Evolutionary conservation across 2,329 filamentous ascomycete species (phyloP), one percentile per base, ranked within the genome.

Genomic region (Hymenoscyphus scutula): DNA sequence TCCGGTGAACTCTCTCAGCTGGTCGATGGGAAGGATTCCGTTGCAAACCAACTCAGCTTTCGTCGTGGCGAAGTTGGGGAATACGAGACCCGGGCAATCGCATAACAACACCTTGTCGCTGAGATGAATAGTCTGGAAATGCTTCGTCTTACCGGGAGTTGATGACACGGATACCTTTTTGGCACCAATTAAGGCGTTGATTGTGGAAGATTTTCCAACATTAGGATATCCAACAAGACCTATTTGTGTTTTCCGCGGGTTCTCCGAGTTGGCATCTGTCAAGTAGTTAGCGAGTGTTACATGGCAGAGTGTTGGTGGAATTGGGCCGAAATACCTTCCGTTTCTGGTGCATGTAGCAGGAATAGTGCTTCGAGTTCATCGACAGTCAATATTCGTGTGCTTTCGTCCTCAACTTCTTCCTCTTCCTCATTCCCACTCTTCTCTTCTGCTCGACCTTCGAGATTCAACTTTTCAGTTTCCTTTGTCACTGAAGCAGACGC

Each of bases 121-220:
- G 34, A 99, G 85, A 74, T 97, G 93, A 63, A 99, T 95, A 1
- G 95, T 99, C 77, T 99, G 95, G 80, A 99, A 99, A 73, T 99
- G 95, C 80, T 99, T 99, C 15, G 95, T 99, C 80, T 99, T 99
- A 75, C 95, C 95, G 3, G 95, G 95, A 1, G 95, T 99, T 15
- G 94, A 89, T 17, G 95, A 99, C 45, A 99, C 96, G 0, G 94
- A 98, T 5, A 99, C 95, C 79, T 98, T 99, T 81, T 98, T 99
- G 61, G 95, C 89, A 58, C 96, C 96, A 63, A 98, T 93, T n/a
- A 99, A 84, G 51, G 95, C 94, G 79, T 99, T 99, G 82, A 99
- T 99, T 17, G 95, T 99, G 56, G 93, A 97, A 1, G 96, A 99
- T 79, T 99, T 99, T 78, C 95, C 95, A 67, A 99, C 95, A 79